Evolutionary conservation across 2,329 filamentous ascomycete species (phyloP).

Genomic region (Paecilomyces niveus): DNA sequence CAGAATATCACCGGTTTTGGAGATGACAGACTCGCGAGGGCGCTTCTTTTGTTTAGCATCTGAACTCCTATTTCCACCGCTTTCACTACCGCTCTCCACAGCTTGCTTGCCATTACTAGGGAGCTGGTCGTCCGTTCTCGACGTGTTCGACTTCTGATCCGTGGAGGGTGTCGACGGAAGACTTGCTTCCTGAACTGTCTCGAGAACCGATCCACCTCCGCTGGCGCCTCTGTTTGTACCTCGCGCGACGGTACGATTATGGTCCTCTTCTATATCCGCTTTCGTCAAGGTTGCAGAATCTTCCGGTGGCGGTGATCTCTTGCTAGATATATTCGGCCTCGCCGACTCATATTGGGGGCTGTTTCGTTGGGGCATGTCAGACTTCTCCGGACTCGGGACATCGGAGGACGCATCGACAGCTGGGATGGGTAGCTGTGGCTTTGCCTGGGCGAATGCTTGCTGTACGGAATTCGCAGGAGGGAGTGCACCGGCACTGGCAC

Average conservation of each 20-base stretch:
- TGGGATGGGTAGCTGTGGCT: conserved; percentile 57
- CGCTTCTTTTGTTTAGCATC: conserved; percentile 30
- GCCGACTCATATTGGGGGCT: conserved; percentile 14
- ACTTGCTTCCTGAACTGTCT: conserved; percentile 89
- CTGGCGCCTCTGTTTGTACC: conserved; percentile 55
- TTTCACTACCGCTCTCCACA: conserved; percentile 55
- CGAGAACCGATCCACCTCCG: conserved; percentile 58
- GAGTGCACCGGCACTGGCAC: conserved; percentile 22
- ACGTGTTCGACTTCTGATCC: conserved; percentile 31
- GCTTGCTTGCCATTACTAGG: conserved; percentile 38
- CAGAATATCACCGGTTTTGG: conserved; percentile 46
- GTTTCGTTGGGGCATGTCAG: conserved; percentile 30
- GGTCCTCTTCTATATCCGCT: conserved; percentile 39
- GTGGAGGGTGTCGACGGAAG: conserved; percentile 61
- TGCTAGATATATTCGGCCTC: conserved; percentile 31
- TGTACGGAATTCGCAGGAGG: conserved; percentile 54
- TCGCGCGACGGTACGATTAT: conserved; percentile 21
- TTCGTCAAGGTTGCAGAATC: conserved; percentile 16
- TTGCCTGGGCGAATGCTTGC: conserved; percentile 55
- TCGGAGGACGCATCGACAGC: conserved; percentile 56
- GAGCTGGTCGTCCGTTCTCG: conserved; percentile 28
- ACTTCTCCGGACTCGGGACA: conserved; percentile 59
- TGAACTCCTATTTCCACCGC: conserved; percentile 37
- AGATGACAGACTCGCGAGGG: conserved; percentile 31
- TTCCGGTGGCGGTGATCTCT: conserved; percentile 19